Conservation (phyloP, 495 filamentous ascomycete genomes). For the Acidiella bohemica region DNA sequence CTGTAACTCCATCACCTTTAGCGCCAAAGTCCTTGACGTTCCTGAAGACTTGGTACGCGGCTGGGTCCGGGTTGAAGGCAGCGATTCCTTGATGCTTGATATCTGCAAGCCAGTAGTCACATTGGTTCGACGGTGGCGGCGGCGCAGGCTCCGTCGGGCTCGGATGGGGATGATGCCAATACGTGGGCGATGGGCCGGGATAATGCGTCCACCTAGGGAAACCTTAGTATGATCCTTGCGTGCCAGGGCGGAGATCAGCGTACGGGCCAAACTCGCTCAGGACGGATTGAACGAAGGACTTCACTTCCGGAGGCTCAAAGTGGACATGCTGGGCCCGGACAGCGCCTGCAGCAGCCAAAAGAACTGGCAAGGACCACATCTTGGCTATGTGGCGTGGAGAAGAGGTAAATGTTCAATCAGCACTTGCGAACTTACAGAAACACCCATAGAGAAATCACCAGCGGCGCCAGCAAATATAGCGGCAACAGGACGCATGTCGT, state of each 20-base stretch:
- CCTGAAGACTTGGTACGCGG: constrained; percentile 41
- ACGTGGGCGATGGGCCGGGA: constrained; percentile 9
- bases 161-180: constrained; percentile 6
- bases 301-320: constrained; percentile 11
- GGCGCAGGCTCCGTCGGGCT: constrained; percentile 5
- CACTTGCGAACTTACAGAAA: no score
- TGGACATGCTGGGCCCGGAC: constrained; percentile 11
- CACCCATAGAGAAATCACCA: no score
- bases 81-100: constrained; percentile 28
- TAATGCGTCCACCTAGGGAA: constrained; percentile 6
- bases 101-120: constrained; percentile 24
- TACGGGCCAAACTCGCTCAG: constrained; percentile 5
- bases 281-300: constrained; percentile 4
- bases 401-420: no score
- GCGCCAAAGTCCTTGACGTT: constrained; percentile 43
- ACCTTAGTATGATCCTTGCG: background rate
- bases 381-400: no score
- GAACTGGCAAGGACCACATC: no score
- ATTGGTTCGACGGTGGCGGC: constrained; percentile 1
- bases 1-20: constrained; percentile 35
- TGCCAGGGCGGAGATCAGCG: background rate
- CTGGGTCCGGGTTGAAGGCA: constrained; percentile 23
- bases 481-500: no score
- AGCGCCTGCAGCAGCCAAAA: constrained; percentile 4
- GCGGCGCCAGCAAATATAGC: no score